These are phyloP conservation scores for Russula sp. DNA, from an alignment of 768 basidiomycete species.

Conservation along the genomic window DNA sequence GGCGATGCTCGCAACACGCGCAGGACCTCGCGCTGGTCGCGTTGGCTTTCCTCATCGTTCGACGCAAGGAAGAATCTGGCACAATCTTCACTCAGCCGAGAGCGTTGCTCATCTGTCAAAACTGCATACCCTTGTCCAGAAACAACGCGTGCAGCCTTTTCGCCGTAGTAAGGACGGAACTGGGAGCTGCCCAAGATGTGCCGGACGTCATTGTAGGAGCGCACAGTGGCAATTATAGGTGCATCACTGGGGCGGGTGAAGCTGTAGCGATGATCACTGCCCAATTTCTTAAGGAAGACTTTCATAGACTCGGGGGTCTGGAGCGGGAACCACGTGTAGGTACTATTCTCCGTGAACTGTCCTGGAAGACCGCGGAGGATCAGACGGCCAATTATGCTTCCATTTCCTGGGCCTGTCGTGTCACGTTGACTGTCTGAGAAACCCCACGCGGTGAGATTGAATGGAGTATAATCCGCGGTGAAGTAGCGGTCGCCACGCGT, in stretches of 20 bases:
- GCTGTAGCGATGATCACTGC: constrained; percentile 48
- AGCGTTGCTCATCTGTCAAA: background rate
- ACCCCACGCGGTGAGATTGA: constrained; percentile 78
- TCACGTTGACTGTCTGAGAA: constrained; percentile 78
- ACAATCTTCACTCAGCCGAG: background rate
- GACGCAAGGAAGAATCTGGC: constrained; percentile 59
- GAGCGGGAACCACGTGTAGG: constrained; percentile 84
- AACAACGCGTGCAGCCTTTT: constrained; percentile 46
- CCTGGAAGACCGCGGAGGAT: constrained; percentile 68
- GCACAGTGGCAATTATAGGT: constrained; percentile 29
- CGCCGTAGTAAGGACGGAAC: constrained; percentile 45
- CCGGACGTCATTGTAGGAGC: constrained; percentile 44
- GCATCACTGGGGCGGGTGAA: constrained; percentile 39
- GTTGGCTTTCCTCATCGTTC: constrained; percentile 30
- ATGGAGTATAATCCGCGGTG: constrained; percentile 75
- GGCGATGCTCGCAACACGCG: constrained; percentile 41
- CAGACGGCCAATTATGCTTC: constrained; percentile 67
- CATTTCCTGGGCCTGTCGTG: constrained; percentile 61
- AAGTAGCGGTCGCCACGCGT: constrained; percentile 80
- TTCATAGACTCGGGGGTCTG: constrained; percentile 73
- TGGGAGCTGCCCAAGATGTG: constrained; percentile 42
- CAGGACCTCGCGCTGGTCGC: constrained; percentile 43
- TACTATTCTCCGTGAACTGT: constrained; percentile 58
- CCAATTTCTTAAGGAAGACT: constrained; percentile 47
- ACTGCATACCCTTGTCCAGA: constrained; percentile 50